Conservation (phyloP, 257 asterid species). For the Solanum bulbocastanum region DNA sequence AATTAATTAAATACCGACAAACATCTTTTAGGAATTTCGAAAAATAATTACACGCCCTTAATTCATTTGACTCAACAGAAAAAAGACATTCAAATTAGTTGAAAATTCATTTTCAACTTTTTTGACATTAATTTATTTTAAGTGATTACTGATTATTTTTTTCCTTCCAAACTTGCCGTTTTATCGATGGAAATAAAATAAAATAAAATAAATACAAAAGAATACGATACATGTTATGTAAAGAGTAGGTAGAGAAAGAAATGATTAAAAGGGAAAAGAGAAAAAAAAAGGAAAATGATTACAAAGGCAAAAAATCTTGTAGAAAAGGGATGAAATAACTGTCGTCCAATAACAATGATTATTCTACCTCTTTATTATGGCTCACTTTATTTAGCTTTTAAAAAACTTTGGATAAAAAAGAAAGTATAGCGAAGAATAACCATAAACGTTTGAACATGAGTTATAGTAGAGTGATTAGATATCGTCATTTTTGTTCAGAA, state of each 20-base stretch:
- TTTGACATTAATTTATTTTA: neutral
- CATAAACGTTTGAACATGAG: neutral
- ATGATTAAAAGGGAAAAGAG: neutral
- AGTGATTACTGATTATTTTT: neutral
- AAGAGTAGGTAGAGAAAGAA: neutral
- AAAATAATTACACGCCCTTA: neutral
- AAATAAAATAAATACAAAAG: neutral
- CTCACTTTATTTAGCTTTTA: neutral
- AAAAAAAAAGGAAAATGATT: neutral
- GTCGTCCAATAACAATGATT: constrained; percentile 42
- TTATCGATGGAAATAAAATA: neutral
- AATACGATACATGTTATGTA: neutral
- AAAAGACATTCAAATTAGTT: neutral
- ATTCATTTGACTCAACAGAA: neutral
- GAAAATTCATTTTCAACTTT: neutral
- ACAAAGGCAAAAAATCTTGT: constrained; percentile 29
- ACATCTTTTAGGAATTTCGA: neutral
- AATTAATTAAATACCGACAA: neutral
- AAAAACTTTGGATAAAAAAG: neutral
- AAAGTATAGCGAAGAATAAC: constrained; percentile 13
- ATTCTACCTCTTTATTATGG: constrained; percentile 22
- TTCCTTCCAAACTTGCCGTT: neutral
- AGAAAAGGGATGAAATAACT: constrained; percentile 10
- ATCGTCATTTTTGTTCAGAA: neutral
- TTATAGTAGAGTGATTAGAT: neutral